Conservation (phyloP, 2,329 filamentous ascomycete species). For the Sclerotinia minor region DNA sequence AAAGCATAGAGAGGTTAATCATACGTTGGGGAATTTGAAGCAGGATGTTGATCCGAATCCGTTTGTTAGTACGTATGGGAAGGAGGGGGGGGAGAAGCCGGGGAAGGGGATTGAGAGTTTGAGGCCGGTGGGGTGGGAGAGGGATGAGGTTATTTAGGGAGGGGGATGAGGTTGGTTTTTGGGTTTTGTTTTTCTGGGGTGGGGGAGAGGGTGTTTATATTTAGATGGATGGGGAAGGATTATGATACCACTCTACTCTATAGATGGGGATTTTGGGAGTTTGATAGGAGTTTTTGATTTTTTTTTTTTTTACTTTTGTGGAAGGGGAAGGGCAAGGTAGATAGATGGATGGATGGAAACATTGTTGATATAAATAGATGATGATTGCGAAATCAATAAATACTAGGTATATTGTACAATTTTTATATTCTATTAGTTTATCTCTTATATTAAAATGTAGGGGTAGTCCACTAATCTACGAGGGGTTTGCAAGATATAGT, state of each 20-base stretch:
- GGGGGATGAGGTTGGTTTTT: too few species aligned
- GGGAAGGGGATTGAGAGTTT: slow-evolving; percentile 63
- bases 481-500: neutral
- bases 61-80: slow-evolving; percentile 80
- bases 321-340: neutral
- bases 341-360: neutral
- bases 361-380: neutral
- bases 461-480: neutral
- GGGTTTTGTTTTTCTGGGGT: neutral
- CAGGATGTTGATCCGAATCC: slow-evolving; percentile 89
- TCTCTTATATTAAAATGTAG: neutral
- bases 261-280: neutral
- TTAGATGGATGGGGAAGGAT: too few species aligned
- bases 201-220: neutral
- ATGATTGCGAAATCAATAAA: neutral
- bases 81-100: slow-evolving; percentile 65
- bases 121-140: slow-evolving; percentile 76
- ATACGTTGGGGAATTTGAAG: slow-evolving; percentile 85
- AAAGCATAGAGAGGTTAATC: slow-evolving; percentile 89
- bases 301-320: neutral
- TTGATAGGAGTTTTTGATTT: neutral
- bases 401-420: too few species aligned
- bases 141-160: slow-evolving; percentile 67
- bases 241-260: slow-evolving; percentile 16
- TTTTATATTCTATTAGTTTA: neutral